Conservation (phyloP, 306 rosid genomes). For the Malus fusca region DNA sequence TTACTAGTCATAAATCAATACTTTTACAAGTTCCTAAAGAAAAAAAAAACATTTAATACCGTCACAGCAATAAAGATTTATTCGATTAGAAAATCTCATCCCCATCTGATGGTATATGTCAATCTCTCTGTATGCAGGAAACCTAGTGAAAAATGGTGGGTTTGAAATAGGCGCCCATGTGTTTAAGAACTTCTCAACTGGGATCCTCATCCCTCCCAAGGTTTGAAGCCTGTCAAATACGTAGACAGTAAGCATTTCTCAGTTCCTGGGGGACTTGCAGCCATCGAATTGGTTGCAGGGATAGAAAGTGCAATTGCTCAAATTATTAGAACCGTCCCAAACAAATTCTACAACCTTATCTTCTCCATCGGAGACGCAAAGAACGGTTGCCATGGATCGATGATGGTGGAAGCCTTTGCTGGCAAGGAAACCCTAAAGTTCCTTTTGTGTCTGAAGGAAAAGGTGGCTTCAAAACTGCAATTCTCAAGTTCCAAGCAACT, state of each 20-base stretch:
- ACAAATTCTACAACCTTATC: constrained; percentile 30
- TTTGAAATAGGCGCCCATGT: constrained; percentile 45
- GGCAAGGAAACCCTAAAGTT: constrained; percentile 27
- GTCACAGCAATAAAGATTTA: too few relatives aligned
- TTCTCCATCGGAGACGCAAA: constrained; percentile 55
- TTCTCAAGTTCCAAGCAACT: constrained; percentile 37
- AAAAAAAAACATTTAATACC: too few relatives aligned
- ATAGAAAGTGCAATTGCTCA: constrained; percentile 55
- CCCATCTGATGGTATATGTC: neutral
- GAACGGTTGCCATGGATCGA: constrained; percentile 42
- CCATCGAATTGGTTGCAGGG: constrained; percentile 42
- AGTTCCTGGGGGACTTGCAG: constrained; percentile 36
- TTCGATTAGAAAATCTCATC: neutral
- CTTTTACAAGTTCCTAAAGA: too few relatives aligned
- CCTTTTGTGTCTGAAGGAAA: constrained; percentile 32
- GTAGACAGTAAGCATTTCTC: constrained; percentile 40
- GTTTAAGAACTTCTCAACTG: constrained; percentile 44
- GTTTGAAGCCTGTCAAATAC: constrained; percentile 44
- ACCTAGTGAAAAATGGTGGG: constrained; percentile 38
- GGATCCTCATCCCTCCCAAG: constrained; percentile 45
- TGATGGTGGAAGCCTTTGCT: constrained; percentile 48
- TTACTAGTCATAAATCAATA: too few relatives aligned
- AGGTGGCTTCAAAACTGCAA: constrained; percentile 36
- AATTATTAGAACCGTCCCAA: constrained; percentile 35
- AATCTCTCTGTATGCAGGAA: constrained; percentile 18